phyloP scores from a whole-genome alignment of 106 monocot species.

The Agapanthus africanus region DNA sequence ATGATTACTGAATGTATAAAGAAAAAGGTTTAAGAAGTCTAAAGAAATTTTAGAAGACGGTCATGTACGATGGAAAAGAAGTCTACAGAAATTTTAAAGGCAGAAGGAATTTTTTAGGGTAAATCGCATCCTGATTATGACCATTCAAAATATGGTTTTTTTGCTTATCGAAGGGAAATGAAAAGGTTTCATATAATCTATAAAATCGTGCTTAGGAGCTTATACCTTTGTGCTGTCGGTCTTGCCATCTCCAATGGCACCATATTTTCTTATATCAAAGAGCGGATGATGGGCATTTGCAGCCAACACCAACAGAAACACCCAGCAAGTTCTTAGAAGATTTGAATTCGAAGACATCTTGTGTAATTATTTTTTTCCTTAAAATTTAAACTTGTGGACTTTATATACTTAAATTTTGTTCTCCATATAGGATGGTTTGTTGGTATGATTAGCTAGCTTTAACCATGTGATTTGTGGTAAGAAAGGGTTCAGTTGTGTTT shows the following conservation, averaged over 20 bases:
- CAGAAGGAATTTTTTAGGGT: no score
- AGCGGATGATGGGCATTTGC: no score
- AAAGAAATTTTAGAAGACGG: no score
- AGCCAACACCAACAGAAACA: neutral
- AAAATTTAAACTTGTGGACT: neutral
- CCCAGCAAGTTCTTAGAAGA: neutral
- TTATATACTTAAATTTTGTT: neutral
- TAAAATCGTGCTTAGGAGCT: neutral
- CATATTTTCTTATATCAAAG: no score
- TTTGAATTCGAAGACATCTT: neutral
- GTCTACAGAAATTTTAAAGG: no score
- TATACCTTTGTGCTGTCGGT: neutral
- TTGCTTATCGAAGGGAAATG: neutral
- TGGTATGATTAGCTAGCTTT: neutral
- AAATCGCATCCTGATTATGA: neutral
- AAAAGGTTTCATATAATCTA: neutral
- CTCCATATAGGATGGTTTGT: neutral
- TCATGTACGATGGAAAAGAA: neutral
- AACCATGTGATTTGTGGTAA: neutral
- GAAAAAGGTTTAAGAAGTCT: no score
- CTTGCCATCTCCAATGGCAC: neutral
- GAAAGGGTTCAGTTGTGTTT: neutral
- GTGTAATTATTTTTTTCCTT: neutral
- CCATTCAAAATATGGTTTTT: neutral
- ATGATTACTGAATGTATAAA: no score